These are phyloP conservation scores for Choanephora cucurbitarum DNA, from an alignment of 371 early-diverging fungal genomes.

Conservation along the genomic window DNA sequence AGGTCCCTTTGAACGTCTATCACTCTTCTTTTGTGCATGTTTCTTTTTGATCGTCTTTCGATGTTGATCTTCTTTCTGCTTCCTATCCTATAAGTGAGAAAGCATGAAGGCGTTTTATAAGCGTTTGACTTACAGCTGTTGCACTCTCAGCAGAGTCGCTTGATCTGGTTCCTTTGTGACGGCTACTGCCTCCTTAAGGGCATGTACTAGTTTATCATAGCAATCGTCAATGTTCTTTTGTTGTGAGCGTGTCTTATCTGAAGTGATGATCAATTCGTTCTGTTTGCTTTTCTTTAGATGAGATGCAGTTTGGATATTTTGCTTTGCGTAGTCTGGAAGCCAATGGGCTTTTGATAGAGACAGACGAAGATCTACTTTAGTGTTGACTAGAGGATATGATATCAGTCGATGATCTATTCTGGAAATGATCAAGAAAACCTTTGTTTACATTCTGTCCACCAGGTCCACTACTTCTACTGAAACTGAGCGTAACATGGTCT, in stretches of 20 bases:
- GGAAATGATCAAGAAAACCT: constrained; percentile 33
- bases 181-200: constrained; percentile 64
- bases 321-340: constrained; percentile 75
- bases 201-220: constrained; percentile 69
- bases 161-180: constrained; percentile 74
- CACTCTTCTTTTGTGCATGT: constrained; percentile 41
- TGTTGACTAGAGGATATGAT: constrained; percentile 63
- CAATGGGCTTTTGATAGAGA: constrained; percentile 65
- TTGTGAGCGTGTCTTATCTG: constrained; percentile 83
- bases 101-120: not conserved
- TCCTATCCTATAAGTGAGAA: not conserved
- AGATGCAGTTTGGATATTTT: constrained; percentile 36
- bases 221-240: constrained; percentile 80
- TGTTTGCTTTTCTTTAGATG: constrained; percentile 61
- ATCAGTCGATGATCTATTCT: not conserved
- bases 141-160: constrained; percentile 63
- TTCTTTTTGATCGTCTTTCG: constrained; percentile 38
- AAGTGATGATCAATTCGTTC: constrained; percentile 74
- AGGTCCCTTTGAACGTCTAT: constrained; percentile 35
- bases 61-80: constrained; percentile 12
- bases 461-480: constrained; percentile 70
- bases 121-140: constrained; percentile 55
- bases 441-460: constrained; percentile 96
- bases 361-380: constrained; percentile 85
- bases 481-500: constrained; percentile 32